These are phyloP conservation scores for Omphalotus olearius DNA, from an alignment of 1,284 basidiomycete genomes.

Conservation along the genomic window DNA sequence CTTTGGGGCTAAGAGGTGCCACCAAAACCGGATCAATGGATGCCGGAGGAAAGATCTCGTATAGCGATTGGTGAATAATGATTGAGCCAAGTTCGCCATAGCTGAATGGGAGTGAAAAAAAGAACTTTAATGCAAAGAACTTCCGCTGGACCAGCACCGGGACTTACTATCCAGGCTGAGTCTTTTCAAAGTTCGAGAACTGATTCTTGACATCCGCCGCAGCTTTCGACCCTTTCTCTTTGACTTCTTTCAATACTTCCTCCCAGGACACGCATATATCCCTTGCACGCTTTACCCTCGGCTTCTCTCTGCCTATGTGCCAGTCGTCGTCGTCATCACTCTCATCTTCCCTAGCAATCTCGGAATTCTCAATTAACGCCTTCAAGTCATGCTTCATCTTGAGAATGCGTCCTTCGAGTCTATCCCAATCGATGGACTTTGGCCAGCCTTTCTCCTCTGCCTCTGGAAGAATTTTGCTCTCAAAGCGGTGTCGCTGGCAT, in stretches of 20 bases:
- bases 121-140: neutral
- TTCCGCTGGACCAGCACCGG: neutral
- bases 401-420: constrained; percentile 47
- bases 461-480: constrained; percentile 63
- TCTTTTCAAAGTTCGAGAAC: constrained; percentile 70
- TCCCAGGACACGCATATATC: constrained; percentile 60
- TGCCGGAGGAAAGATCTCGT: constrained; percentile 65
- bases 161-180: constrained; percentile 79
- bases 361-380: constrained; percentile 45
- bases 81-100: constrained; percentile 78
- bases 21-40: constrained; percentile 48
- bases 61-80: constrained; percentile 73
- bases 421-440: constrained; percentile 58
- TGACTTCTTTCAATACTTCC: constrained; percentile 57
- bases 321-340: constrained; percentile 25
- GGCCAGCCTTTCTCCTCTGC: constrained; percentile 73
- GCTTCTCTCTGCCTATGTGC: constrained; percentile 23
- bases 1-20: constrained; percentile 58
- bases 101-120: constrained; percentile 30
- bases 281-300: constrained; percentile 27
- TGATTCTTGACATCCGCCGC: constrained; percentile 65
- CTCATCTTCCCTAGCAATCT: constrained; percentile 24
- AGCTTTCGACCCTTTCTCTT: constrained; percentile 57
- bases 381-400: constrained; percentile 42
- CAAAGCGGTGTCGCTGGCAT: constrained; percentile 75